Conservation (phyloP, 164 flowering plant genomes). For the Warburgia ugandensis region DNA sequence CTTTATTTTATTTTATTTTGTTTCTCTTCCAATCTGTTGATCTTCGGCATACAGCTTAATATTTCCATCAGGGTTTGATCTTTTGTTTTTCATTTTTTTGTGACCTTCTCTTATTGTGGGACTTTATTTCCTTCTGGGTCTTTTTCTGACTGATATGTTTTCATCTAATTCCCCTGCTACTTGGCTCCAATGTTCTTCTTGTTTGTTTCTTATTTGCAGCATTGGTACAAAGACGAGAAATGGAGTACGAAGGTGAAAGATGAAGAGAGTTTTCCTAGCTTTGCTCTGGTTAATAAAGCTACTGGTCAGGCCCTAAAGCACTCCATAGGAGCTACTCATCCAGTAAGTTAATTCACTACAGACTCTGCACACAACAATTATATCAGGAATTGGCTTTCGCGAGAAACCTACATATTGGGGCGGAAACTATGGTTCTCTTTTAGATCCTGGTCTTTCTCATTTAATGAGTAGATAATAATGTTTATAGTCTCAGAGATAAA, state of each 20-base stretch:
- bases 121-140: neutral
- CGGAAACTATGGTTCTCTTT: too few species aligned
- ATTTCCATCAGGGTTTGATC: neutral
- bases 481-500: too few species aligned
- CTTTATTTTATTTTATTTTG: neutral
- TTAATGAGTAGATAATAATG: too few species aligned
- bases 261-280: constrained; percentile 54
- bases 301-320: constrained; percentile 71
- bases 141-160: neutral
- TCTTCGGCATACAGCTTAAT: too few species aligned
- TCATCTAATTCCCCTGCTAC: neutral
- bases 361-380: too few species aligned
- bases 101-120: neutral
- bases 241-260: constrained; percentile 66
- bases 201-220: constrained; percentile 23
- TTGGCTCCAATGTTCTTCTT: neutral
- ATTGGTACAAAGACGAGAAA: constrained; percentile 74
- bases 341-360: constrained; percentile 31
- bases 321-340: constrained; percentile 49
- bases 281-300: constrained; percentile 59
- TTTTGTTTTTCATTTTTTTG: neutral
- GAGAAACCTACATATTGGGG: too few species aligned
- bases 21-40: too few species aligned
- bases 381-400: too few species aligned
- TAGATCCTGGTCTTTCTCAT: too few species aligned